Conservation (phyloP, 2,329 filamentous ascomycete species). For the Cladophialophora psammophila region DNA sequence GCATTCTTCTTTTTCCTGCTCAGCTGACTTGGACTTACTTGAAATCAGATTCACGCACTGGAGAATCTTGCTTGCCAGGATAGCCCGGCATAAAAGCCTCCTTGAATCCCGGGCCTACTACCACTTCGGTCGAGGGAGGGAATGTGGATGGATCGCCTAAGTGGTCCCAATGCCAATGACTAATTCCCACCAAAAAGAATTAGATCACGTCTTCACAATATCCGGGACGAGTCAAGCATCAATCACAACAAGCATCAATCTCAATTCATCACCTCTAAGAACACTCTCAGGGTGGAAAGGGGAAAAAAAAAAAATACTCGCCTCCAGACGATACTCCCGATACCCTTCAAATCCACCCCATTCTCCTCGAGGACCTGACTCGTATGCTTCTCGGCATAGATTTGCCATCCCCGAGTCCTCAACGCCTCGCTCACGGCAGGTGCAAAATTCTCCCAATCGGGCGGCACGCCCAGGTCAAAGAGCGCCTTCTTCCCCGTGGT, state of each 20-base stretch:
- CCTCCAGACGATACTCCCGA: slow-evolving; percentile 32
- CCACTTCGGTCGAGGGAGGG: slow-evolving; percentile 50
- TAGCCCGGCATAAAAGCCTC: slow-evolving; percentile 56
- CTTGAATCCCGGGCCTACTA: slow-evolving; percentile 63
- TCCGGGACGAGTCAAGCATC: too few species aligned
- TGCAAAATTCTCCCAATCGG: slow-evolving; percentile 24
- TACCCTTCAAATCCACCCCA: slow-evolving; percentile 20
- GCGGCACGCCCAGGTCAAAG: slow-evolving; percentile 49
- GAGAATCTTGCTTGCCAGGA: slow-evolving; percentile 49
- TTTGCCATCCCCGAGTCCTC: slow-evolving; percentile 16
- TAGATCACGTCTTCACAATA: background rate
- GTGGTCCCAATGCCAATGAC: slow-evolving; percentile 40
- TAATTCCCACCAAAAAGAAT: slow-evolving; percentile 3
- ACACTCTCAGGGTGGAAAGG: background rate
- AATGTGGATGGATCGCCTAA: slow-evolving; percentile 35
- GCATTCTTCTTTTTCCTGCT: background rate
- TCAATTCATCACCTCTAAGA: background rate
- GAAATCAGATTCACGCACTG: slow-evolving; percentile 47
- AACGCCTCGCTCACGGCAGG: slow-evolving; percentile 13
- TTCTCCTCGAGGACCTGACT: slow-evolving; percentile 36
- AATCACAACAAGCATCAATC: background rate
- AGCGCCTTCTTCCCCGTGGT: slow-evolving; percentile 42
- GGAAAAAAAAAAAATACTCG: background rate
- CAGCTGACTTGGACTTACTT: slow-evolving; percentile 18
- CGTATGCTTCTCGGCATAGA: slow-evolving; percentile 36